Base-by-base conservation (phyloP, 257 asterid genomes). In the Solanum neorickii region DNA sequence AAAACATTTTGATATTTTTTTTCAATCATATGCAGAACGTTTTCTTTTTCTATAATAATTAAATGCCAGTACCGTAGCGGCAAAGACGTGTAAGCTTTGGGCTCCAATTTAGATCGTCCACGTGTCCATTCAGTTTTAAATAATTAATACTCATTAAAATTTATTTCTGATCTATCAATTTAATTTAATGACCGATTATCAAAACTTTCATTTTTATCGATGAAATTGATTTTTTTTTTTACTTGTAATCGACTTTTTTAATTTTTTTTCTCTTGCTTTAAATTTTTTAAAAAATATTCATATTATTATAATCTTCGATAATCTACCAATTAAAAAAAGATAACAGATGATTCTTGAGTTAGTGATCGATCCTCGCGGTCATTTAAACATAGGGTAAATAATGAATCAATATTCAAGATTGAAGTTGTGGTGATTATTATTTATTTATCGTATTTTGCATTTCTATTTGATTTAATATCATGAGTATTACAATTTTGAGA, bases 241-340 rank as follows among this genome's bases (percentile, higher is more conserved):
- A 16, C 1, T 52, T 18, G 20, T 52, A 52, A 56, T 18, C 2
- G 62, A 9, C 11, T 4, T 56, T 56, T 56, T 18, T 56, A 1
- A 56, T 56, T 56, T 56, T 2, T 56, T 4, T 56, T 18, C n/a
- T 52, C n/a, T 52, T 52, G 18, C n/a, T 9, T 52, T 52, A 9
- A 52, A 16, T 15, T 6, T 52, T 16, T 52, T 16, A 2, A 18
- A 52, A 18, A 52, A 18, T 52, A 52, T 52, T 52, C 62, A 56
- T 56, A 16, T 0, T 16, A 41, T 1, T 7, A 16, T 2, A 1
- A 16, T 52, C 10, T 16, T 52, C 2, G 0, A 52, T 2, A 3
- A 6, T 52, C 62, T 16, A 52, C 10, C 0, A 6, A 7, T 60
- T 60, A 4, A 23, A 60, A 60, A 60, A 13, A 60, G 14, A 27